Evolutionary conservation across 2,329 filamentous ascomycete species (phyloP).

Genomic region (Pseudogymnoascus verrucosus): DNA sequence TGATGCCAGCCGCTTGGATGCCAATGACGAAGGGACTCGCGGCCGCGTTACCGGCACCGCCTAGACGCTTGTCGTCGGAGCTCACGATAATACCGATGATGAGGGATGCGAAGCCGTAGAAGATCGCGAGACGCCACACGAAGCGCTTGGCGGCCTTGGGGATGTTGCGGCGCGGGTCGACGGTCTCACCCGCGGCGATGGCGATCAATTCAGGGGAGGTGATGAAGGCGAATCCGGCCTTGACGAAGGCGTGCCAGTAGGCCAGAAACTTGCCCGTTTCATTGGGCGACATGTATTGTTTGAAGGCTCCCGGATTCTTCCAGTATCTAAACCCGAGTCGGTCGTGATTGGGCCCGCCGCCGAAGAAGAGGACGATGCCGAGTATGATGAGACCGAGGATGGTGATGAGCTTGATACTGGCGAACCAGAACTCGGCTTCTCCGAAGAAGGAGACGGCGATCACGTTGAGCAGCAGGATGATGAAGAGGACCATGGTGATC

Average conservation of each 20-base stretch:
- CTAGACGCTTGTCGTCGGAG: slow-evolving; percentile 53
- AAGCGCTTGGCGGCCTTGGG: slow-evolving; percentile 56
- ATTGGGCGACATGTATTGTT: slow-evolving; percentile 35
- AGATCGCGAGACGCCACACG: slow-evolving; percentile 50
- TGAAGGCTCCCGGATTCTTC: slow-evolving; percentile 32
- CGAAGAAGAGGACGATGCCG: slow-evolving; percentile 47
- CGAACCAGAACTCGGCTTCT: slow-evolving; percentile 55
- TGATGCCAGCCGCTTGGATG: slow-evolving; percentile 58
- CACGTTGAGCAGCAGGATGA: slow-evolving; percentile 49
- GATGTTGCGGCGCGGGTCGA: slow-evolving; percentile 57
- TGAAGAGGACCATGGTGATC: slow-evolving; percentile 49
- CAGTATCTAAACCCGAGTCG: slow-evolving; percentile 43
- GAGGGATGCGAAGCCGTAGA: slow-evolving; percentile 52
- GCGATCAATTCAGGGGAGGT: slow-evolving; percentile 52
- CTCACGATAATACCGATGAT: slow-evolving; percentile 54
- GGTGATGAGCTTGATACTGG: slow-evolving; percentile 51
- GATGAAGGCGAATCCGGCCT: slow-evolving; percentile 46
- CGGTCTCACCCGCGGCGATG: slow-evolving; percentile 55
- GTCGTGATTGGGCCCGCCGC: slow-evolving; percentile 44
- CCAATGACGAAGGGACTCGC: slow-evolving; percentile 45
- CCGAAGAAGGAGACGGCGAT: slow-evolving; percentile 50
- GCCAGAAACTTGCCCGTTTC: slow-evolving; percentile 45
- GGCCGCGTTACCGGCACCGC: slow-evolving; percentile 37
- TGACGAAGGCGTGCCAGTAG: slow-evolving; percentile 45
- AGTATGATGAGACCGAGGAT: slow-evolving; percentile 51